Evolutionary conservation across 345 rosid genomes (phyloP), one percentile per base, ranked within the genome.

Genomic region (Camelina laxa): DNA sequence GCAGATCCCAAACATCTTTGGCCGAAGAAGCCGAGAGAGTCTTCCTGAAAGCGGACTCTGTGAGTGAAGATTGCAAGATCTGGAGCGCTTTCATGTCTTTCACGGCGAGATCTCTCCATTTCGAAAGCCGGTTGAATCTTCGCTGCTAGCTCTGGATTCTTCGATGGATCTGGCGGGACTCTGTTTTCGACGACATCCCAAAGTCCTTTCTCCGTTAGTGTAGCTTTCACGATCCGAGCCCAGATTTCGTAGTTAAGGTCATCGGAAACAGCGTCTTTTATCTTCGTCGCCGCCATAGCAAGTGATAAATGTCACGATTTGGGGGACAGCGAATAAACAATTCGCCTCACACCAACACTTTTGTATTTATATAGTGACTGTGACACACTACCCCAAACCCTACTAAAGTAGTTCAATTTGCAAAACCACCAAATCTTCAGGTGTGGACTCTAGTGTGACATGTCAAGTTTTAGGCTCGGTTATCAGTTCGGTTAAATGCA

Each of bases 311-410:
- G 17, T 69, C 31, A 33, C 22, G 33, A 7, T 20, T 47, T 17
- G 65, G 22, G 35, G 48, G 47, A 31, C 30, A 30, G 57, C 74
- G 35, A 30, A 30, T 22, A 54, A 11, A 65, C 70, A 0, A 35
- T 30, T 55, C 36, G 30, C 41, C 11, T 31, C 2, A 47, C 24
- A 6, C 3, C 8, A 38, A 7, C 2, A 3, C 19, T 55, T 39
- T 41, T 39, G 14, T 41, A 15, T 54, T 4, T 16, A n/a, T 24
- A 69, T 3, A 44, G 39, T 4, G 42, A 42, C 31, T 27, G 30
- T 27, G 30, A 27, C 30, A 27, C 30, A 17, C 7, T 16, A 55
- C 4, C 13, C 31, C 22, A 30, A 44, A 58, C 45, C 60, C 71
- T 27, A 27, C 70, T 33, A 65, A 19, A 3, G 35, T 27, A 27